These are phyloP conservation scores for Paecilomyces formosus DNA, from an alignment of 2,329 filamentous ascomycete genomes.

Conservation along the genomic window DNA sequence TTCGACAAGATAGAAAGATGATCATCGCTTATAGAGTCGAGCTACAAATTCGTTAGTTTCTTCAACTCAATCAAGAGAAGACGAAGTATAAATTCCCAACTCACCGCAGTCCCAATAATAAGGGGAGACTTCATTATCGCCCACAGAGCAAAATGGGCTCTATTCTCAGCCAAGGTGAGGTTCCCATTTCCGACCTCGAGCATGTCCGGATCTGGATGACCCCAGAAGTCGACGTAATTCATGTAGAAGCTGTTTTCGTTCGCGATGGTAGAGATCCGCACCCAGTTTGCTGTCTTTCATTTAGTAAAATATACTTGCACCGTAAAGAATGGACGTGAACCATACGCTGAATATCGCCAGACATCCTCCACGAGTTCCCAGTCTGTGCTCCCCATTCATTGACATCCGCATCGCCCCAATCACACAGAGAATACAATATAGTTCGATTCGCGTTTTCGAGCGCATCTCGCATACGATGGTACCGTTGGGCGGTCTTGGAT, in stretches of 20 bases:
- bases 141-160: slow-evolving; percentile 48
- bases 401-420: slow-evolving; percentile 48
- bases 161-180: slow-evolving; percentile 39
- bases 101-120: slow-evolving; percentile 38
- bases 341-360: slow-evolving; percentile 24
- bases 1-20: slow-evolving; percentile 40
- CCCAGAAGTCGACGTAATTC: slow-evolving; percentile 42
- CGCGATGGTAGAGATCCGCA: slow-evolving; percentile 33
- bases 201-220: slow-evolving; percentile 47
- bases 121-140: slow-evolving; percentile 44
- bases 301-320: too few relatives aligned
- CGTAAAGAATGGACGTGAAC: neutral
- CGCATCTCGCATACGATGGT: slow-evolving; percentile 46
- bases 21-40: slow-evolving; percentile 27
- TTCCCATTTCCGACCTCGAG: slow-evolving; percentile 45
- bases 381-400: slow-evolving; percentile 44
- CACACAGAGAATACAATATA: slow-evolving; percentile 47
- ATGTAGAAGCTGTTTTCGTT: slow-evolving; percentile 44
- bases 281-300: slow-evolving; percentile 15
- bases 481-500: slow-evolving; percentile 43
- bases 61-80: neutral
- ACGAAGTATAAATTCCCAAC: neutral
- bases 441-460: slow-evolving; percentile 37
- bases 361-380: slow-evolving; percentile 41
- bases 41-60: slow-evolving; percentile 11